Base-by-base conservation (phyloP, 495 filamentous ascomycete genomes). In the Lentithecium fluviatile region DNA sequence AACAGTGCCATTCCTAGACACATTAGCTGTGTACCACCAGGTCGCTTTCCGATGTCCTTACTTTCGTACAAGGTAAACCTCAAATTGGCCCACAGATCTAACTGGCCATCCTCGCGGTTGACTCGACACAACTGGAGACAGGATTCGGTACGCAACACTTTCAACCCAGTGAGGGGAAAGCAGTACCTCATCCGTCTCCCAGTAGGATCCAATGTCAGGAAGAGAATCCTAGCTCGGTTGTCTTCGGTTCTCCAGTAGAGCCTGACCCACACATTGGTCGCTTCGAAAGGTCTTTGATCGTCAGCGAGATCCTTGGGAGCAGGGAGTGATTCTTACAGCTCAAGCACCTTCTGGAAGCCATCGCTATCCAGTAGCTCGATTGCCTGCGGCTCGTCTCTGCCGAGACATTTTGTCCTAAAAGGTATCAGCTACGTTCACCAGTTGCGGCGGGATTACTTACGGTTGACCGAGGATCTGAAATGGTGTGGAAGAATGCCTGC, bases 1-100 rank as follows among this genome's bases (percentile, higher is more conserved):
- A 95, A 94, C 0, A 89, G 75, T 12, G 91, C 88, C 83, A 95
- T 84, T 58, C 75, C 83, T 85, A 42, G 24, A 29, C 56, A 24
- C n/a, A 50, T 68, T 43, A 71, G 58, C 40, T 52, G 45, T 15
- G 21, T 21, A n/a, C 10, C 8, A 45, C 29, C 11, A 47, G 20
- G 32, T 2, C n/a, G n/a, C 58, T 21, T 37, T 26, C 25, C 32
- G n/a, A 10, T 43, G 24, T 12, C 74, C 80, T 46, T 70, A 84
- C 84, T 72, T 70, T 86, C 84, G 52, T 83, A 83, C 13, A 79
- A 76, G 15, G 70, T 71, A 67, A 87, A 87, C 48, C 78, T 79
- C 20, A 87, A 69, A 52, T 71, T 77, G 6, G 82, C 79, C 84
- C 84, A 87, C 13, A 83, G 56, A 6, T 77, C 70, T 32, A 79